phyloP scores from a whole-genome alignment of 2,329 filamentous ascomycete species.

The Fonsecaea multimorphosa region DNA sequence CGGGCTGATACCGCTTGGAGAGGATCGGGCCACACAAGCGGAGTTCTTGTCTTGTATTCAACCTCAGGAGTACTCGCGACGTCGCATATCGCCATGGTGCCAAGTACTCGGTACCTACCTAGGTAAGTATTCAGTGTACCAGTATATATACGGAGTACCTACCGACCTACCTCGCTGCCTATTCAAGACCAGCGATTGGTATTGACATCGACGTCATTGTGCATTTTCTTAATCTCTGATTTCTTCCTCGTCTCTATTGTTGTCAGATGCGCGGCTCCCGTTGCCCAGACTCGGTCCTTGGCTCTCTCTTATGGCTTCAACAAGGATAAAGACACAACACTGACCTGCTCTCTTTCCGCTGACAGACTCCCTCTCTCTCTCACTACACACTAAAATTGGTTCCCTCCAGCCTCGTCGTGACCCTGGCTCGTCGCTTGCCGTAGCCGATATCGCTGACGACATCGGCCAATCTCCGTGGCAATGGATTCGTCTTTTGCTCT shows the following conservation, averaged over 20 bases:
- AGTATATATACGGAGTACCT: too few relatives aligned
- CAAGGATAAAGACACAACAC: not conserved
- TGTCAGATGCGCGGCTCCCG: not conserved
- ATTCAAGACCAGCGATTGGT: too few relatives aligned
- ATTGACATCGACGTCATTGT: too few relatives aligned
- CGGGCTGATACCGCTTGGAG: too few relatives aligned
- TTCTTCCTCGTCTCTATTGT: not conserved
- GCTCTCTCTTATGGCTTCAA: not conserved
- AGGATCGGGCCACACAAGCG: too few relatives aligned
- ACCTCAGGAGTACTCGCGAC: too few relatives aligned
- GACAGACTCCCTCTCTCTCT: not conserved
- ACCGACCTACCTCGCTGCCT: too few relatives aligned
- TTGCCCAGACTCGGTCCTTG: not conserved
- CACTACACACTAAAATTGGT: not conserved
- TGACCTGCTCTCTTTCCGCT: not conserved
- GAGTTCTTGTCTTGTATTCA: too few relatives aligned
- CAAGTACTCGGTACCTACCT: too few relatives aligned
- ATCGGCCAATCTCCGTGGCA: constrained; percentile 7
- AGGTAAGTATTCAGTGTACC: too few relatives aligned
- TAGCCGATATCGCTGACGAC: constrained; percentile 5
- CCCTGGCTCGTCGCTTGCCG: not conserved
- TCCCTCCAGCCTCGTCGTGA: not conserved
- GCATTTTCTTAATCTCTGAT: not conserved
- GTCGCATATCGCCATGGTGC: too few relatives aligned
- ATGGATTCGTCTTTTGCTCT: constrained; percentile 6